Conservation (phyloP, 2,329 filamentous ascomycete species). For the Zymoseptoria brevis region DNA sequence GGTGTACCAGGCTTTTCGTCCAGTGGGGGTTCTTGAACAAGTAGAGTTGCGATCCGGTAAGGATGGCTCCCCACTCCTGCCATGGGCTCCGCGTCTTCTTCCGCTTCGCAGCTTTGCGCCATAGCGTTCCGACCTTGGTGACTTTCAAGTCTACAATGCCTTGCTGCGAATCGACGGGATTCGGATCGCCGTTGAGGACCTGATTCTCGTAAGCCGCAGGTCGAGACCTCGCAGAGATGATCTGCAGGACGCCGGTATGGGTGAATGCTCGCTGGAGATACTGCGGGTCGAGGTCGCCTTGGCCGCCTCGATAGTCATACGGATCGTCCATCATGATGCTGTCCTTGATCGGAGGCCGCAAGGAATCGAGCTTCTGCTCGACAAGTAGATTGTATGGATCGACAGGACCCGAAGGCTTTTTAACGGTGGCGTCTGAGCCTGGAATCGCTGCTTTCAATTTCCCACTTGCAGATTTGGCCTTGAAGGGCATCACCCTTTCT, state of each 20-base stretch:
- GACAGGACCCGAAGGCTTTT: conserved; percentile 61
- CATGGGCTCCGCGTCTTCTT: conserved; percentile 91
- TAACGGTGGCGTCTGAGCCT: conserved; percentile 51
- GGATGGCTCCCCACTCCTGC: conserved; percentile 97
- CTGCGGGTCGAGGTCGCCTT: conserved; percentile 65
- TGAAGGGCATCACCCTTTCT: conserved; percentile 63
- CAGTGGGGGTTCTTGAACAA: conserved; percentile 90
- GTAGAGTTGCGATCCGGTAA: conserved; percentile 94
- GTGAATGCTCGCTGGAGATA: conserved; percentile 84
- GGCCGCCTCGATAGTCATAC: conserved; percentile 78
- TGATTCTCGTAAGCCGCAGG: conserved; percentile 94
- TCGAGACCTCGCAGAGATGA: conserved; percentile 84
- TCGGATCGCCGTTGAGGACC: conserved; percentile 17
- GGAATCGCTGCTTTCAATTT: conserved; percentile 57
- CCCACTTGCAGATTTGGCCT: conserved; percentile 44
- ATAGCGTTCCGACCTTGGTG: conserved; percentile 88
- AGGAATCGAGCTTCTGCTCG: conserved; percentile 72
- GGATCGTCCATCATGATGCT: conserved; percentile 86
- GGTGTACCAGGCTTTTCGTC: conserved; percentile 84
- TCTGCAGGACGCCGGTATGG: conserved; percentile 84
- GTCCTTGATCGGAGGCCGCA: conserved; percentile 84
- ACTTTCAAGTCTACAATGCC: conserved; percentile 96
- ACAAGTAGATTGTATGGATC: conserved; percentile 94
- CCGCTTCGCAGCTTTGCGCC: conserved; percentile 92
- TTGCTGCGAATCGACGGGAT: conserved; percentile 73